These are phyloP conservation scores for Salvia splendens DNA, from an alignment of 257 asterid species.

Conservation along the genomic window DNA sequence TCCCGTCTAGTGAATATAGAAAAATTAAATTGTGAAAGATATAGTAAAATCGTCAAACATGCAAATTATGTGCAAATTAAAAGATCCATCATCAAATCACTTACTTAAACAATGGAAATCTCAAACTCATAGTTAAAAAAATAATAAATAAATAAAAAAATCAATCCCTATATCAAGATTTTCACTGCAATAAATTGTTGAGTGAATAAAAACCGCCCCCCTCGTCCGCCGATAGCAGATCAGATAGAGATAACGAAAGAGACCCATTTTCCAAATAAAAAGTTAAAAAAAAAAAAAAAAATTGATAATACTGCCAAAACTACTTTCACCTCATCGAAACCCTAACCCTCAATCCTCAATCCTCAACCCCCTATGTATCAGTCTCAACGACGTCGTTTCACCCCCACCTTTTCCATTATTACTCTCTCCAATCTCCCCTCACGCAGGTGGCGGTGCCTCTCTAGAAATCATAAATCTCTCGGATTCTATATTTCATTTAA, in stretches of 20 bases:
- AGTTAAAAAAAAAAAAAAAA: constrained; percentile 18
- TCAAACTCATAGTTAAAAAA: too few species aligned
- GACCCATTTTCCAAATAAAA: constrained; percentile 8
- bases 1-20: too few species aligned
- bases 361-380: constrained; percentile 19
- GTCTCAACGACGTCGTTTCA: constrained; percentile 20
- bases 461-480: neutral
- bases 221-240: constrained; percentile 51
- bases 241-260: constrained; percentile 36
- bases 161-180: too few species aligned
- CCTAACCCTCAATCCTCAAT: constrained; percentile 26
- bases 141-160: too few species aligned
- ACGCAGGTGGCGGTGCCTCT: neutral
- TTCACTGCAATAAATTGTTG: too few species aligned
- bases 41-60: too few species aligned
- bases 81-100: too few species aligned
- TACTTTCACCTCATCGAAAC: constrained; percentile 33
- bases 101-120: too few species aligned
- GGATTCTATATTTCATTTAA: neutral
- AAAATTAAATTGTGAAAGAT: too few species aligned
- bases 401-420: constrained; percentile 26
- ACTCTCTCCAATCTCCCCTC: constrained; percentile 15
- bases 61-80: too few species aligned
- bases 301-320: constrained; percentile 39
- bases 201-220: constrained; percentile 45